Evolutionary conservation across 208 protist genomes (phyloP), one percentile per base, ranked within the genome.

Genomic region (Naegleria fowleri): DNA sequence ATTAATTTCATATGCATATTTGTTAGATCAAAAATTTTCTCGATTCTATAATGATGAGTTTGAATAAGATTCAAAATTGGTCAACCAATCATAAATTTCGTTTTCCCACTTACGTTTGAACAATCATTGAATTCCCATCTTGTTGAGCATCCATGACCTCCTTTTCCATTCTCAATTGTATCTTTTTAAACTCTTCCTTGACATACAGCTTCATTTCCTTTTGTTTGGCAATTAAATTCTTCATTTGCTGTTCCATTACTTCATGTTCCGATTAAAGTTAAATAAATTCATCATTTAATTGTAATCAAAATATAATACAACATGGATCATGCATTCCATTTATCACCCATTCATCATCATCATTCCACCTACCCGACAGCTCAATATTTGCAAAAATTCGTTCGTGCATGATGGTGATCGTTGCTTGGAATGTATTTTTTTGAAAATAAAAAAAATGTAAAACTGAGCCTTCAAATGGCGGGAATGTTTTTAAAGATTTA

Each of bases 171-270:
- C 83, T 22, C 15, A 40, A 15, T 51, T 51, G 33, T 51, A 87
- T 51, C 33, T 87, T 87, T 51, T 87, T 87, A 36, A 87, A 87
- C 52, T 87, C 83, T n/a, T 87, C 83, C 41, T 87, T 87, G 15
- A 87, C 40, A 87, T 40, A 87, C 43, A 36, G n/a, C 29, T 87
- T 87, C 40, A 87, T 40, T 5, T 87, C 83, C 83, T 87, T 87
- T 87, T 87, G 83, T 51, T 87, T 87, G 36, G 41, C 19, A 0
- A 87, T 19, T 15, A 87, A 48, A 39, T 87, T 29, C 43, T 38
- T 41, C 6, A 87, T 87, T 41, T 87, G 83, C 25, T 25, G 22
- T 48, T 87, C 83, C 83, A 87, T 29, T 29, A 87, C 83, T 67
- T 29, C 19, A 67, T 67, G 11, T 67, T 15, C 55, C 55, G 11